These are phyloP conservation scores for Scytalidium sp. DNA, from an alignment of 2,329 filamentous ascomycete genomes.

Conservation along the genomic window DNA sequence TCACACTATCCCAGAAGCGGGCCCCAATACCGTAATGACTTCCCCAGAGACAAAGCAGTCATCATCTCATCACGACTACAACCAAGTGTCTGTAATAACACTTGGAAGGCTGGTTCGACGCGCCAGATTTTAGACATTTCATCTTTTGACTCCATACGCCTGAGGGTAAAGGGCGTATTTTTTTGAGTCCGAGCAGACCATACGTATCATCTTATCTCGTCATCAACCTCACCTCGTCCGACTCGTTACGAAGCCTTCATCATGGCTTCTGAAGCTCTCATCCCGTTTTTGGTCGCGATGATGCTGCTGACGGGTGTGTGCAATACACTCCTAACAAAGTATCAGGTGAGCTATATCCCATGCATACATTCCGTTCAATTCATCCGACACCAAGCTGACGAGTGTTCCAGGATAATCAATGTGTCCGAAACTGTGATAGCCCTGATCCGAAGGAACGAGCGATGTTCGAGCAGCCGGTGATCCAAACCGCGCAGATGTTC, in stretches of 20 bases:
- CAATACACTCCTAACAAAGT: conserved; percentile 96
- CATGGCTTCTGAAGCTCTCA: conserved; percentile 70
- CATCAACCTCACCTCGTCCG: background rate
- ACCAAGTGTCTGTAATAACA: background rate
- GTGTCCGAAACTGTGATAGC: conserved; percentile 82
- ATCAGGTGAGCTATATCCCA: conserved; percentile 61
- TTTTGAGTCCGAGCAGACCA: background rate
- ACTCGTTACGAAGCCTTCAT: conserved; percentile 5
- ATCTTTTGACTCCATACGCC: background rate
- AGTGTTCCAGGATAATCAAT: conserved; percentile 79
- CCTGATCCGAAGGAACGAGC: conserved; percentile 62
- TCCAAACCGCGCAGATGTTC: conserved; percentile 98
- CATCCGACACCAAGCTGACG: conserved; percentile 10
- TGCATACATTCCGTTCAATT: background rate
- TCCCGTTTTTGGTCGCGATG: conserved; percentile 88
- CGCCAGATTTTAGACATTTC: background rate
- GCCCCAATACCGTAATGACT: background rate
- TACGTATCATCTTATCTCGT: background rate
- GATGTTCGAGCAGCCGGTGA: conserved; percentile 89
- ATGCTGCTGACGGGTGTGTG: conserved; percentile 96
- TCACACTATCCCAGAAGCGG: background rate
- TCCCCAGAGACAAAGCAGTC: conserved; percentile 1
- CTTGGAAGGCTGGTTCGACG: background rate
- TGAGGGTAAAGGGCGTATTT: background rate
- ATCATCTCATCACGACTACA: background rate